Evolutionary conservation across 1,284 basidiomycete genomes (phyloP).

Genomic region (Takashimella tepidaria): DNA sequence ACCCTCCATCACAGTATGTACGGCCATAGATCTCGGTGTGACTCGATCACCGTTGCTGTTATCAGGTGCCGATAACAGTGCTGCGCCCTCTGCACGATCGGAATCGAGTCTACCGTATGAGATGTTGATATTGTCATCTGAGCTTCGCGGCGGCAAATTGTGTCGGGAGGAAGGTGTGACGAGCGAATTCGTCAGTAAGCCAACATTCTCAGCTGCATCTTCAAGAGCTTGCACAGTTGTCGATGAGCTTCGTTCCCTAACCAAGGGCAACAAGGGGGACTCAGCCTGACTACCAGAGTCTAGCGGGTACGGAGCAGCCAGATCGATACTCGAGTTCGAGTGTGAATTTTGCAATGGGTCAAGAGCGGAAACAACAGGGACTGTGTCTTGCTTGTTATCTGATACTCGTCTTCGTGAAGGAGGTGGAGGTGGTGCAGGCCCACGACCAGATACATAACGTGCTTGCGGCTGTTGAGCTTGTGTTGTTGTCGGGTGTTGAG

Average conservation of each 20-base stretch:
- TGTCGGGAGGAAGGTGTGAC: not conserved
- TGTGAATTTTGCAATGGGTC: conserved; percentile 15
- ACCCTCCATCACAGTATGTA: not conserved
- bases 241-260: not conserved
- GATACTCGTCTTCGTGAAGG: conserved; percentile 15
- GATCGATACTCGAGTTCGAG: conserved; percentile 7
- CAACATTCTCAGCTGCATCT: conserved; percentile 10
- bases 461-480: conserved; percentile 3
- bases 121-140: conserved; percentile 10
- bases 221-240: conserved; percentile 9
- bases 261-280: conserved; percentile 11
- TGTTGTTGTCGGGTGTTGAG: conserved; percentile 3
- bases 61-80: not conserved
- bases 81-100: no score
- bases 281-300: conserved; percentile 2
- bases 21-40: no score
- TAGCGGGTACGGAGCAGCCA: not conserved
- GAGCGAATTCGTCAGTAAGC: not conserved
- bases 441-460: conserved; percentile 19
- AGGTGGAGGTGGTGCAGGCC: conserved; percentile 31
- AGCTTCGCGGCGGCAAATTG: not conserved
- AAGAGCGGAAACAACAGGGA: no score
- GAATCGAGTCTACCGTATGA: no score
- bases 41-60: conserved; percentile 1
- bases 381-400: not conserved